Evolutionary conservation across 805 yeast species (phyloP).

Genomic region (Lipomyces chichibuensis): DNA sequence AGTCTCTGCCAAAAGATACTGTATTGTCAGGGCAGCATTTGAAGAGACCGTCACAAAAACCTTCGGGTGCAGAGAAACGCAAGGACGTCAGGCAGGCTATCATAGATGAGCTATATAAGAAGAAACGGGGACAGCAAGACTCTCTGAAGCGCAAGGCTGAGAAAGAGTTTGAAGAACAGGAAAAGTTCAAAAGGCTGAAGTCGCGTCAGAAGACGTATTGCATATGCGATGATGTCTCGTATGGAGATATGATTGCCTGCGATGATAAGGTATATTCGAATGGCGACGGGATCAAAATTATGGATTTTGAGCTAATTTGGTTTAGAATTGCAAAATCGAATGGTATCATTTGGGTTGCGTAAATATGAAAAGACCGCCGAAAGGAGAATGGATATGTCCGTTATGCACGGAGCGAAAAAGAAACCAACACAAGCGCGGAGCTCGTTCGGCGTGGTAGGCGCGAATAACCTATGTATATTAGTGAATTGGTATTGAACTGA

Average conservation of each 20-base stretch:
- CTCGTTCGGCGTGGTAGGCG: background rate
- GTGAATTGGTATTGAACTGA: background rate
- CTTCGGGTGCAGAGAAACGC: background rate
- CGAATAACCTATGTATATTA: background rate
- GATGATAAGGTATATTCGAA: constrained; percentile 67
- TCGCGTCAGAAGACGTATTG: constrained; percentile 47
- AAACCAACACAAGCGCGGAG: background rate
- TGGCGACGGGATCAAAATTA: background rate
- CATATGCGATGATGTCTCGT: constrained; percentile 51
- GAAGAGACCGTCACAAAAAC: background rate
- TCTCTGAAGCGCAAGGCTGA: constrained; percentile 5
- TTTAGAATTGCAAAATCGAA: constrained; percentile 70
- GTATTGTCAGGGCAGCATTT: background rate
- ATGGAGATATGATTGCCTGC: constrained; percentile 89
- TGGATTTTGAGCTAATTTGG: background rate
- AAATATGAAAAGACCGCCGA: constrained; percentile 82
- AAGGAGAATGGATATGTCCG: constrained; percentile 81
- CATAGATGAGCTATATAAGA: background rate
- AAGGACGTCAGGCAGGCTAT: constrained; percentile 1
- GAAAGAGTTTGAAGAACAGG: background rate
- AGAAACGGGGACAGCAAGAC: background rate
- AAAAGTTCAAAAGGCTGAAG: background rate
- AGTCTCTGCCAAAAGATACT: background rate
- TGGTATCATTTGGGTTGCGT: constrained; percentile 97
- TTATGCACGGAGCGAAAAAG: constrained; percentile 51